Percentiles rank a stretch among this genome's conserved stretches.
These are phyloP conservation scores for Quercus cerris DNA, from an alignment of 306 rosid genomes.

Conservation along the genomic window DNA sequence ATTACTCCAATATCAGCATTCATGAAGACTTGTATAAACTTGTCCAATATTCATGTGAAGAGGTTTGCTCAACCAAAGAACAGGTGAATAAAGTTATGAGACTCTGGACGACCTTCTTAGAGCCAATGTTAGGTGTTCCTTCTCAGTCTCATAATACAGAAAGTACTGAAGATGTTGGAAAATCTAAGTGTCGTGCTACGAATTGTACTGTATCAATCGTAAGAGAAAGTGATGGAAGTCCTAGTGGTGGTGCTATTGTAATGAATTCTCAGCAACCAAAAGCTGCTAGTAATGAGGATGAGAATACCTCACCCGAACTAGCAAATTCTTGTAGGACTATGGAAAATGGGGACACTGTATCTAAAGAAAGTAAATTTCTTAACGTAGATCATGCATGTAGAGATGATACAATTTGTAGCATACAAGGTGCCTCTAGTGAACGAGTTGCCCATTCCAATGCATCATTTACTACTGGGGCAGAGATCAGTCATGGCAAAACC, in stretches of 20 bases:
- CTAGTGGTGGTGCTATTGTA: conserved; percentile 40
- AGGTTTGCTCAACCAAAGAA: conserved; percentile 77
- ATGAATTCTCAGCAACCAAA: conserved; percentile 46
- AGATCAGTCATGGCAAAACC: conserved; percentile 46
- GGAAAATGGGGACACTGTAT: conserved; percentile 32
- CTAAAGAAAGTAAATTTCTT: conserved; percentile 54
- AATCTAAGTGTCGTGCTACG: conserved; percentile 31
- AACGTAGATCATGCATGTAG: conserved; percentile 34
- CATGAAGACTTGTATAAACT: conserved; percentile 90
- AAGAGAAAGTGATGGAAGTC: conserved; percentile 55
- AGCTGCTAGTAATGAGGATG: conserved; percentile 48
- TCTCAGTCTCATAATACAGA: conserved; percentile 51
- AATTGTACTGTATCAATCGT: conserved; percentile 42
- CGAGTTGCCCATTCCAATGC: conserved; percentile 41
- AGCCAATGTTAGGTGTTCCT: conserved; percentile 83
- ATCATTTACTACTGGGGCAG: conserved; percentile 43
- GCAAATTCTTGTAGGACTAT: conserved; percentile 43
- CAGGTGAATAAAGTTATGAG: conserved; percentile 74
- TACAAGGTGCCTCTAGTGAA: conserved; percentile 43
- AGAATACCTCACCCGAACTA: conserved; percentile 43
- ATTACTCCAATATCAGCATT: conserved; percentile 61
- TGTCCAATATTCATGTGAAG: conserved; percentile 76
- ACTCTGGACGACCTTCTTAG: conserved; percentile 81
- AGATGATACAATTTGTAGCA: conserved; percentile 37
- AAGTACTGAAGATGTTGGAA: conserved; percentile 52